Percentiles rank a stretch among this genome's conserved stretches.
These are phyloP conservation scores for Fusarium xylarioides DNA, from an alignment of 2,329 filamentous ascomycete genomes.

Conservation along the genomic window DNA sequence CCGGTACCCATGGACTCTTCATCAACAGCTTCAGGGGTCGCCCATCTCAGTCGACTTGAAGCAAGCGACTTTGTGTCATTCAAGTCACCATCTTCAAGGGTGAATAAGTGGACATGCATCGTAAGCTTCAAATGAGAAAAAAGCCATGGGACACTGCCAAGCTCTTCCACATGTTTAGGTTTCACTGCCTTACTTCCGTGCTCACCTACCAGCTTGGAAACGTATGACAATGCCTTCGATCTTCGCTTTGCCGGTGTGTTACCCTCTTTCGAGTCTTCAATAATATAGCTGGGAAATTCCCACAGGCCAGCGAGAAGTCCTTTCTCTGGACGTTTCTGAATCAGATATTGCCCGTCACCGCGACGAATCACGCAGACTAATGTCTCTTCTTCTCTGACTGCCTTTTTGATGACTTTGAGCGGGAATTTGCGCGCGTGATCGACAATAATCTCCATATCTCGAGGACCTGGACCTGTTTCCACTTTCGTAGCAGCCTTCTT, in stretches of 20 bases:
- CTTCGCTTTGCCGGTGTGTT: constrained; percentile 47
- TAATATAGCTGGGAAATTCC: constrained; percentile 61
- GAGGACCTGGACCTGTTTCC: constrained; percentile 5
- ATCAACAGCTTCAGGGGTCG: constrained; percentile 53
- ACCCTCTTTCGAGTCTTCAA: constrained; percentile 39
- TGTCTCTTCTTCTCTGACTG: constrained; percentile 60
- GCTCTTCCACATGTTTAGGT: constrained; percentile 50
- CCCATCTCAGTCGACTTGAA: constrained; percentile 47
- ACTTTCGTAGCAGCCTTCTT: constrained; percentile 15
- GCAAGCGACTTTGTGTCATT: constrained; percentile 4
- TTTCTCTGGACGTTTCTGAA: constrained; percentile 62
- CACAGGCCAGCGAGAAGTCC: constrained; percentile 65
- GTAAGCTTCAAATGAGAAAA: constrained; percentile 66
- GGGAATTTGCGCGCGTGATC: constrained; percentile 62
- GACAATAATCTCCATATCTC: constrained; percentile 49
- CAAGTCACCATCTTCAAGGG: constrained; percentile 38
- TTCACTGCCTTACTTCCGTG: constrained; percentile 2
- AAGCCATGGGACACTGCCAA: constrained; percentile 65
- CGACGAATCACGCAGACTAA: constrained; percentile 63
- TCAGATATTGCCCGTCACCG: constrained; percentile 55
- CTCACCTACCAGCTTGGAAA: constrained; percentile 40
- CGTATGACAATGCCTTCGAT: constrained; percentile 49
- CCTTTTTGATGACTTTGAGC: constrained; percentile 60
- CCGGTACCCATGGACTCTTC: constrained; percentile 66
- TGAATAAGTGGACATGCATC: constrained; percentile 66